phyloP scores from a whole-genome alignment of 2,329 filamentous ascomycete species.

The Colletotrichum orbiculare region DNA sequence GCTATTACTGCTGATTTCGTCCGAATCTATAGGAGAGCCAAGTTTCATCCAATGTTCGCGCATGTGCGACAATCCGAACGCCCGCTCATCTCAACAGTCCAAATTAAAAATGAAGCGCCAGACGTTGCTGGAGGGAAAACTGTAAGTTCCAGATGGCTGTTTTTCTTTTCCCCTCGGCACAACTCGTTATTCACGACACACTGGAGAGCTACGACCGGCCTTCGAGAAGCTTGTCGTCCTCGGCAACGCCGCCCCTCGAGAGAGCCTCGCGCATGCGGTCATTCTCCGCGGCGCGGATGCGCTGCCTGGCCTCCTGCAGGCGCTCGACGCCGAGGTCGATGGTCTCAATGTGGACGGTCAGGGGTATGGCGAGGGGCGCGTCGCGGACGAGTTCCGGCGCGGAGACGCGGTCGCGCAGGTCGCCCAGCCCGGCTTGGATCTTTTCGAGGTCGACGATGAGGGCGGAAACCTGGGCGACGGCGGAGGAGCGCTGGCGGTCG shows the following conservation, averaged over 20 bases:
- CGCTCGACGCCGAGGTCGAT: slow-evolving; percentile 80
- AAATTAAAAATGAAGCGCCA: no score
- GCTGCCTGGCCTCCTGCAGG: slow-evolving; percentile 71
- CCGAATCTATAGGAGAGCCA: slow-evolving; percentile 10
- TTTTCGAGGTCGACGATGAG: slow-evolving; percentile 79
- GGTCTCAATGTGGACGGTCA: slow-evolving; percentile 80
- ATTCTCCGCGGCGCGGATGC: slow-evolving; percentile 68
- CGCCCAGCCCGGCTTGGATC: slow-evolving; percentile 77
- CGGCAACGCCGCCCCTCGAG: slow-evolving; percentile 54
- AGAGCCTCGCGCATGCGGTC: slow-evolving; percentile 66
- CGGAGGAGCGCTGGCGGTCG: slow-evolving; percentile 71
- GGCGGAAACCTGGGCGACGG: slow-evolving; percentile 74
- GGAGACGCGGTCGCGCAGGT: slow-evolving; percentile 77
- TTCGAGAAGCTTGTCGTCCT: slow-evolving; percentile 56
- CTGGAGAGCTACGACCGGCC: slow-evolving; percentile 33
- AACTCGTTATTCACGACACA: not conserved
- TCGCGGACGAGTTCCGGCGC: slow-evolving; percentile 70
- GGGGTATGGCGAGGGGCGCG: slow-evolving; percentile 62
- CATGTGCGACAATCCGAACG: slow-evolving; percentile 11
- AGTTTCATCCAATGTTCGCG: slow-evolving; percentile 22
- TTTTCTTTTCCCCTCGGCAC: not conserved
- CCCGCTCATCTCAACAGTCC: slow-evolving; percentile 25
- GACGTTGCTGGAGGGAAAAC: no score
- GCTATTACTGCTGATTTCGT: slow-evolving; percentile 13
- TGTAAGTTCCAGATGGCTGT: no score